Evolutionary conservation across 495 filamentous ascomycete genomes (phyloP), one percentile per base, ranked within the genome.

Genomic region (Bacidia gigantensis): DNA sequence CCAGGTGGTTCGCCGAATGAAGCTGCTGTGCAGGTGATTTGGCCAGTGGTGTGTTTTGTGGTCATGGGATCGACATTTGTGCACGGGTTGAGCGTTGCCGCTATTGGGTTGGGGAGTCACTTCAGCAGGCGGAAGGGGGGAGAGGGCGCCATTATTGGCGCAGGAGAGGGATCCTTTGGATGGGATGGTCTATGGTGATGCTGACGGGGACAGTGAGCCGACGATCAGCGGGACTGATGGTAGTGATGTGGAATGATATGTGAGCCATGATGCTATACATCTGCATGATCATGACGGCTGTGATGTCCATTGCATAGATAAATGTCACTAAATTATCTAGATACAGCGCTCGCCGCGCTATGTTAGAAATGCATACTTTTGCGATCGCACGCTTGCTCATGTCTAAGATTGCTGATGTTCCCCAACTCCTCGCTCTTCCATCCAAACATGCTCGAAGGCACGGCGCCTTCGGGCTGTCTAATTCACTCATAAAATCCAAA

Each of bases 21-120:
- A 49, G 49, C 55, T 32, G 63, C 66, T 0, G 59, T 75, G 7
- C 56, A 67, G 46, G 55, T 64, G n/a, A 55, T 77, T 0, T 77
- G 71, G 72, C 71, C 72, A 1, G 61, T 75, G 0, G 65, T 75
- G 7, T 70, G 65, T 43, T 74, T 74, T 47, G 61, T 75, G 18
- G 68, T 75, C 11, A 48, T 74, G 3, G 72, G 69, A 0, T 69
- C 65, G 26, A 72, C 66, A 17, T 57, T 75, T 25, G 63, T 76
- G 14, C 72, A 76, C 60, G 72, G 72, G 3, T 42, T 73, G 46
- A 69, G 65, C 43, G 65, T 69, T 21, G 54, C 67, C 55, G 67
- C 52, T 2, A 67, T 75, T 44, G 69, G 67, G 51, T 20, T 75
- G 12, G 59, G 49, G 7, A 63, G 67, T 21, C 72, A 74, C 58